Percentiles rank a stretch among this genome's conserved stretches.
These are phyloP conservation scores for Sporothrix pallida DNA, from an alignment of 2,329 filamentous ascomycete genomes.

Conservation along the genomic window DNA sequence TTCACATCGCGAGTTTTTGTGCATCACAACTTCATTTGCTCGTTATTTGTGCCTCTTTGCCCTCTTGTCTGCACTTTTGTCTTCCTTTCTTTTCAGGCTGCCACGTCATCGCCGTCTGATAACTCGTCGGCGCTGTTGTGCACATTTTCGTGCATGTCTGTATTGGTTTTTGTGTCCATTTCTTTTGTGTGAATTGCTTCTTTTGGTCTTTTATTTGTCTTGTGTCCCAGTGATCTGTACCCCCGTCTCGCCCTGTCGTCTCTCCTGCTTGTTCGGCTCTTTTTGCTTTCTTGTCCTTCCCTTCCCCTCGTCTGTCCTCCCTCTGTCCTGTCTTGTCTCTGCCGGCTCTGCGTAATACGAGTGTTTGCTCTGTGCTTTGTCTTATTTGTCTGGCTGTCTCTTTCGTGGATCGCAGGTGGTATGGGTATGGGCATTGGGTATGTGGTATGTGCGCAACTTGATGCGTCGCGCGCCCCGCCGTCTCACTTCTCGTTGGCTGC, in stretches of 20 bases:
- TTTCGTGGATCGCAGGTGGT: background rate
- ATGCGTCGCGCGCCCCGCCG: constrained; percentile 26
- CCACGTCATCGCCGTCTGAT: constrained; percentile 30
- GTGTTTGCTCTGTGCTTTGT: background rate
- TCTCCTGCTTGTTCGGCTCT: background rate
- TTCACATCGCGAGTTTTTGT: background rate
- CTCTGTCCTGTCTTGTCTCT: no score
- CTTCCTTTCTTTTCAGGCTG: background rate
- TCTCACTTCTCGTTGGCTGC: constrained; percentile 28
- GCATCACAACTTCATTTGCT: background rate
- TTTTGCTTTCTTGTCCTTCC: no score
- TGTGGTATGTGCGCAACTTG: background rate
- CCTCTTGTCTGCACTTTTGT: background rate
- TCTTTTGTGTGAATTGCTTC: background rate
- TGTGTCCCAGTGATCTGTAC: background rate
- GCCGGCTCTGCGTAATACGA: background rate
- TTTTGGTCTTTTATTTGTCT: background rate
- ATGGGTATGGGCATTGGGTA: background rate
- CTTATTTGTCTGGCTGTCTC: background rate
- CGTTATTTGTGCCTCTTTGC: background rate
- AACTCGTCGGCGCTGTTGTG: constrained; percentile 20
- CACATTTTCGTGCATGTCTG: background rate
- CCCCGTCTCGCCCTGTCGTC: constrained; percentile 8
- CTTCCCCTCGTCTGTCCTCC: background rate
- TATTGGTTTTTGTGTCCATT: background rate